Evolutionary conservation across 768 basidiomycete genomes (phyloP), one percentile per base, ranked within the genome.

Genomic region (Trametes cinnabarina): DNA sequence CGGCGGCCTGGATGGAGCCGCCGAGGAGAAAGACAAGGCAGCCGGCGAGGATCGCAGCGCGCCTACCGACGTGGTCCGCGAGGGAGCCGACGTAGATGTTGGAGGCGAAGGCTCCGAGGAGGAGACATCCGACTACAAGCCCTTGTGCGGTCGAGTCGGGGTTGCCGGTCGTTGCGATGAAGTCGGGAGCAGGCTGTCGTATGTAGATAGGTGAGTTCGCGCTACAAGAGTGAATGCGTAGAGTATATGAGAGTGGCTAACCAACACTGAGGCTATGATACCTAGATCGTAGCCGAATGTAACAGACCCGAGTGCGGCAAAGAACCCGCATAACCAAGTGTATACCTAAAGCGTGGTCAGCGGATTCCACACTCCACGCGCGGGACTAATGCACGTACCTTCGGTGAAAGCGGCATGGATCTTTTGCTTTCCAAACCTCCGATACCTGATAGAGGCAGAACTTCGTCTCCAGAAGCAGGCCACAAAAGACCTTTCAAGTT

Each of bases 261-360:
- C 66, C 32, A 79, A 65, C 0, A 80, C 75, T 0, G 77, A 76
- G 2, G 80, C 79, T 28, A 82, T 80, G 42, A 80, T 79, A 67
- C 80, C 80, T 35, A 80, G 65, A 58, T 80, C 79, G 71, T 80
- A 81, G 46, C 78, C 79, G 57, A 79, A 80, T 51, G 78, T 78
- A 25, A 67, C 66, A 3, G 66, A 67, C 8, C 66, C 64, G 10
- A 65, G 44, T 7, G 66, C 64, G 11, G 79, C 80, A 53, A 82
- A 82, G 40, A 82, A 68, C 17, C 80, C 80, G 58, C 79, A 82
- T 2, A 82, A 68, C 79, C 78, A 82, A 15, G 79, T 82, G 65
- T 80, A 80, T 32, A 80, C 59, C 66, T 67, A 35, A 2, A 6
- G 26, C 7, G 23, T 8, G n/a, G n/a, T n/a, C n/a, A n/a, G n/a